Percentiles rank a stretch among this genome's conserved stretches.
Conservation (phyloP, 441 rosid species). For the Euphorbia celastroides region DNA sequence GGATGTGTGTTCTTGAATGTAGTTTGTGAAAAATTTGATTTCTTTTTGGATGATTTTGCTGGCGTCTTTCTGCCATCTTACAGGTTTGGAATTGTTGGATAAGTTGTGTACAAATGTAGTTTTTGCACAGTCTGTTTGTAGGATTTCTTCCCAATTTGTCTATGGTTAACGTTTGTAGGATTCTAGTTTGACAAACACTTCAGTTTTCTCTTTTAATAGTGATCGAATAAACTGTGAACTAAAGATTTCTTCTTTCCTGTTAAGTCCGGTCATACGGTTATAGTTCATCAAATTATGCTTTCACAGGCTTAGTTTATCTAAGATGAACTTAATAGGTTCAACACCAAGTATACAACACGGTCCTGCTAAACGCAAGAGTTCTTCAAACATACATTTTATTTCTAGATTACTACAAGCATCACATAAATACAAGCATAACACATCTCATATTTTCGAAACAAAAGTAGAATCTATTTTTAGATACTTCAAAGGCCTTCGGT, state of each 20-base stretch:
- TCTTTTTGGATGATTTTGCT: neutral
- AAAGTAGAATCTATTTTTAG: neutral
- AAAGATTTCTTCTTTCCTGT: too few relatives aligned
- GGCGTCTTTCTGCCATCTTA: neutral
- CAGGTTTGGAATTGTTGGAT: too few relatives aligned
- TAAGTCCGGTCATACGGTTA: too few relatives aligned
- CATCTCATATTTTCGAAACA: neutral
- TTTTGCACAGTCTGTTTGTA: too few relatives aligned
- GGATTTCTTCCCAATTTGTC: too few relatives aligned
- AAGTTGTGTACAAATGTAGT: too few relatives aligned
- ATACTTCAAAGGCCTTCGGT: slow-evolving; percentile 16
- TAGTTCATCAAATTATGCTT: neutral
- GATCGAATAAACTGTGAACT: too few relatives aligned
- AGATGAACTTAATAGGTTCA: neutral
- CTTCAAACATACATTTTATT: neutral
- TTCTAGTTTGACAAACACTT: too few relatives aligned
- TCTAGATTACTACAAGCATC: neutral
- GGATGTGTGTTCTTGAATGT: neutral
- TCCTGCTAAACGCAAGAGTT: neutral
- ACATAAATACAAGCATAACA: neutral
- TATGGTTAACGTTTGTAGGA: too few relatives aligned
- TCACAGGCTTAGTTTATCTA: neutral
- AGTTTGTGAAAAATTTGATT: neutral
- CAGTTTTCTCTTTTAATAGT: too few relatives aligned
- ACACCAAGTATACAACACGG: neutral